These are phyloP conservation scores for Kondoa subrosea DNA, from an alignment of 768 basidiomycete genomes.

Conservation along the genomic window DNA sequence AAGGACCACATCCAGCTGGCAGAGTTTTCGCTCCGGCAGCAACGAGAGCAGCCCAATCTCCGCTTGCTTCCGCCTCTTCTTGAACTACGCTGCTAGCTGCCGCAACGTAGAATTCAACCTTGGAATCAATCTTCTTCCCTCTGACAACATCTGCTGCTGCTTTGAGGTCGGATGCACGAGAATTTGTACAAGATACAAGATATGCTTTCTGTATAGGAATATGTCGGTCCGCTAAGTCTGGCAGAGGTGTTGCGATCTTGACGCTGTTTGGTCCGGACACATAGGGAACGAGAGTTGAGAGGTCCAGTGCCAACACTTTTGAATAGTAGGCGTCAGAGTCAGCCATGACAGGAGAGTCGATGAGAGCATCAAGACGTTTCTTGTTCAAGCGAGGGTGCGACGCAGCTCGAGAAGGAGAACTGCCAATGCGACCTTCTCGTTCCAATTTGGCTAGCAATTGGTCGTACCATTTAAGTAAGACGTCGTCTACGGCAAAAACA, in stretches of 20 bases:
- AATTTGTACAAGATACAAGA: constrained; percentile 95
- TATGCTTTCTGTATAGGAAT: constrained; percentile 92
- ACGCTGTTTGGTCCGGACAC: constrained; percentile 96
- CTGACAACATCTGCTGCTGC: constrained; percentile 79
- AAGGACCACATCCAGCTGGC: constrained; percentile 92
- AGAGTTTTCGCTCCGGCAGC: constrained; percentile 80
- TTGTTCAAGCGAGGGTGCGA: constrained; percentile 72
- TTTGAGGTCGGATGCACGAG: constrained; percentile 81
- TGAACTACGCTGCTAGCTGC: constrained; percentile 87
- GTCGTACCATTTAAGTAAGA: constrained; percentile 73
- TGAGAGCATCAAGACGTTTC: constrained; percentile 49
- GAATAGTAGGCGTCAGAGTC: constrained; percentile 67
- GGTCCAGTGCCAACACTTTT: constrained; percentile 73
- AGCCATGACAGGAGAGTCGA: constrained; percentile 40
- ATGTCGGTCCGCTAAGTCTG: constrained; percentile 52
- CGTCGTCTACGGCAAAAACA: constrained; percentile 79
- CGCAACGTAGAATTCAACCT: constrained; percentile 93
- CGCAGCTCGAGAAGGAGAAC: constrained; percentile 28
- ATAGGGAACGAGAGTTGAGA: constrained; percentile 83
- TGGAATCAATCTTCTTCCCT: constrained; percentile 46
- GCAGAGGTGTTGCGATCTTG: constrained; percentile 85
- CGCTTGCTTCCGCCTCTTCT: constrained; percentile 62
- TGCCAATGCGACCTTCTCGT: constrained; percentile 43
- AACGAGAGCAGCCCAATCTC: constrained; percentile 75
- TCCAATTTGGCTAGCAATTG: constrained; percentile 53